Evolutionary conservation across 2,329 filamentous ascomycete genomes (phyloP).

Genomic region (Tolypocladium tropicale): DNA sequence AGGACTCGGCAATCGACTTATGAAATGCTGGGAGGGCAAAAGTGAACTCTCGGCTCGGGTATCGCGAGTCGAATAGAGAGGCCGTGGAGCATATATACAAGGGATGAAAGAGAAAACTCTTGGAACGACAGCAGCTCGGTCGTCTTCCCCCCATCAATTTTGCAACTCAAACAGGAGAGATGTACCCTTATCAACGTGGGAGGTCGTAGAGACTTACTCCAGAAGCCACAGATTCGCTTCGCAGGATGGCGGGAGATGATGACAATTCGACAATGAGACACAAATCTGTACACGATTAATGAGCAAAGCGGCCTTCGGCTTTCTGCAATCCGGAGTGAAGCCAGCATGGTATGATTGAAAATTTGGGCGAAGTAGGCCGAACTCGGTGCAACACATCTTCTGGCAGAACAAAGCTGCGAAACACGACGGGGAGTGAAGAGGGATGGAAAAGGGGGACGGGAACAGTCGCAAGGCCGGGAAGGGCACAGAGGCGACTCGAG

Average conservation of each 20-base stretch:
- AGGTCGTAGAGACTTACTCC: conserved; percentile 13
- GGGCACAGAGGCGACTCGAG: background rate
- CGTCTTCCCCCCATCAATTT: background rate
- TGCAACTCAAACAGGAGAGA: background rate
- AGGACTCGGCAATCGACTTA: too few species aligned
- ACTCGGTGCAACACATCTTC: background rate
- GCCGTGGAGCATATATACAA: too few species aligned
- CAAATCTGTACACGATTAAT: conserved; percentile 14
- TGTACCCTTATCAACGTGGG: background rate
- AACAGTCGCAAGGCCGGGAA: background rate
- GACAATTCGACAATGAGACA: conserved; percentile 17
- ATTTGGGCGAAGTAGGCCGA: background rate
- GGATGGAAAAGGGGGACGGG: background rate
- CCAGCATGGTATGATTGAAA: background rate
- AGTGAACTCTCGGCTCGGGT: too few species aligned
- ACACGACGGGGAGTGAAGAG: background rate
- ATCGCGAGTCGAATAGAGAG: too few species aligned
- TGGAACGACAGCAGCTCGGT: too few species aligned
- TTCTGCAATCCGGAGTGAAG: background rate
- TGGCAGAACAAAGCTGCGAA: background rate
- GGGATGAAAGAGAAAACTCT: too few species aligned
- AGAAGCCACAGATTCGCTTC: conserved; percentile 21
- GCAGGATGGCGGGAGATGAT: conserved; percentile 17
- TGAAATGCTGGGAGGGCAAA: too few species aligned
- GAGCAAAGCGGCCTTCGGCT: background rate